phyloP scores from a whole-genome alignment of 108 stramenopile species.

The Mediolabrus comicus region DNA sequence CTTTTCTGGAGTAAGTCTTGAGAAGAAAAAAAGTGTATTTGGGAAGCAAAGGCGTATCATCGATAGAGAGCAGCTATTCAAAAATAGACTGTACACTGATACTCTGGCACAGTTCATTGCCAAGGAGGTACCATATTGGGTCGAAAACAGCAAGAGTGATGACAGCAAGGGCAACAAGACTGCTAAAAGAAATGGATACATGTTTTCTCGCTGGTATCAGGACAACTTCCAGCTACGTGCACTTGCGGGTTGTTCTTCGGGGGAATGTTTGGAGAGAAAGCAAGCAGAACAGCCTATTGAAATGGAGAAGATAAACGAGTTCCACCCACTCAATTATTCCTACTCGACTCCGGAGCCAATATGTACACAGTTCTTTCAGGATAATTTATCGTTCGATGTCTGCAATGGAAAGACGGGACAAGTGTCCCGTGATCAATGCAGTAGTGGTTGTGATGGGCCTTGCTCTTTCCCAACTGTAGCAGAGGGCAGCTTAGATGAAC shows the following conservation, averaged over 20 bases:
- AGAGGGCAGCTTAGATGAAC: conserved; percentile 5
- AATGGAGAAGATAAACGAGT: neutral
- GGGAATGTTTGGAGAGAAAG: conserved; percentile 8
- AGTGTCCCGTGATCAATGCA: conserved; percentile 7
- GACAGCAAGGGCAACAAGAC: neutral
- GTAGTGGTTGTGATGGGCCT: conserved; percentile 27
- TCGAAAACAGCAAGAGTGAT: neutral
- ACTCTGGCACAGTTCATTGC: conserved; percentile 5
- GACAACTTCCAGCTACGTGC: conserved; percentile 37
- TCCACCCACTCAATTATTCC: conserved; percentile 8
- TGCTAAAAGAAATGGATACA: conserved; percentile 6
- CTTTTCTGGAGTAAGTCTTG: conserved; percentile 2
- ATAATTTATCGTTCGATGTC: neutral
- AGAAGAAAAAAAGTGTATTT: neutral
- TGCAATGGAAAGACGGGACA: conserved; percentile 2
- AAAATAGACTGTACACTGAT: conserved; percentile 24
- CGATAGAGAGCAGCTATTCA: conserved; percentile 13
- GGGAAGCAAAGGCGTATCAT: neutral
- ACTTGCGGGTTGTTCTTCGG: conserved; percentile 24
- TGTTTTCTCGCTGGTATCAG: conserved; percentile 18
- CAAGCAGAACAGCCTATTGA: neutral
- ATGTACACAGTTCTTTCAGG: conserved; percentile 22
- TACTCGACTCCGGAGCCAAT: neutral
- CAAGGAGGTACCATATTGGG: conserved; percentile 16
- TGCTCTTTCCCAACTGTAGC: conserved; percentile 30